phyloP scores from a whole-genome alignment of 768 basidiomycete species.

The Boletus eberwhitei region DNA sequence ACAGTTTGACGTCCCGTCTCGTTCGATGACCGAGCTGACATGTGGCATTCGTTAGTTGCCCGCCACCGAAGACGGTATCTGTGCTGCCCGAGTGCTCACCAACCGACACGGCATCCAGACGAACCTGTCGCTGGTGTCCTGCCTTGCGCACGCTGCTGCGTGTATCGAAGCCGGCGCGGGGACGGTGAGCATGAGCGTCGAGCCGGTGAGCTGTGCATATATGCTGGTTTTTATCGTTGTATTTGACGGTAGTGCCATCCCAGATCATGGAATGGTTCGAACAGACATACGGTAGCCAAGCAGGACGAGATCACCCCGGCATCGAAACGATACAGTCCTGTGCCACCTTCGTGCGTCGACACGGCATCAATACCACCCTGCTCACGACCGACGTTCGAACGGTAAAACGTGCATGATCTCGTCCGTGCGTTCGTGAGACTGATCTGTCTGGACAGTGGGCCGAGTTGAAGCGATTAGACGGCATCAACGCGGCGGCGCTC shows the following conservation, averaged over 20 bases:
- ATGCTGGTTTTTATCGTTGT: background rate
- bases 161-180: constrained; percentile 52
- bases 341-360: constrained; percentile 40
- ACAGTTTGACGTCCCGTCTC: constrained; percentile 36
- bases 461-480: constrained; percentile 41
- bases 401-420: constrained; percentile 25
- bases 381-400: constrained; percentile 42
- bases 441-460: constrained; percentile 29
- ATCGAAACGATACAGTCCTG: constrained; percentile 47
- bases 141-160: constrained; percentile 50
- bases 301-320: constrained; percentile 36
- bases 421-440: background rate
- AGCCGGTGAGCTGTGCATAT: constrained; percentile 38
- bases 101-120: constrained; percentile 40
- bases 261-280: constrained; percentile 46
- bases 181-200: constrained; percentile 48
- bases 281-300: constrained; percentile 18
- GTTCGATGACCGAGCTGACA: background rate
- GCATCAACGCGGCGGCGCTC: constrained; percentile 43
- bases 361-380: constrained; percentile 39
- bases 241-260: constrained; percentile 1
- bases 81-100: constrained; percentile 42
- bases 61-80: constrained; percentile 52
- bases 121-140: constrained; percentile 51
- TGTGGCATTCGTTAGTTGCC: constrained; percentile 51